Percentiles rank a stretch among this genome's conserved stretches.
These are phyloP conservation scores for Musa beccarii DNA, from an alignment of 176 grass and related monocot genomes.

Conservation along the genomic window DNA sequence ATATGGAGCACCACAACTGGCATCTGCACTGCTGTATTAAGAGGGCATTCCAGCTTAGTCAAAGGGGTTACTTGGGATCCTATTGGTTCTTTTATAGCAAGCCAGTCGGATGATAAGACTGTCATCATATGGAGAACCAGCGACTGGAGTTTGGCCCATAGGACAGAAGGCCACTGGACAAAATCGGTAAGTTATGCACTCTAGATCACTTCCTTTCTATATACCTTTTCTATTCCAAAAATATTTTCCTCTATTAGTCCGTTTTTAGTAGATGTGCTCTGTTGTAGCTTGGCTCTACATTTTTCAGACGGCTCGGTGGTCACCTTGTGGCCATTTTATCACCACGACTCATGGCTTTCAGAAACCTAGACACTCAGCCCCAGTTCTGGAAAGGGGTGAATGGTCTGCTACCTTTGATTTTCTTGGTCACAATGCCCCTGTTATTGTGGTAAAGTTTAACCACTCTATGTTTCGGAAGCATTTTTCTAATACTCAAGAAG, in stretches of 20 bases:
- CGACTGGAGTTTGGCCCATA: slow-evolving; percentile 93
- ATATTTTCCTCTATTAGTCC: slow-evolving; percentile 10
- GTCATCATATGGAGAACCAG: slow-evolving; percentile 97
- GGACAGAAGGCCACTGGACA: slow-evolving; percentile 89
- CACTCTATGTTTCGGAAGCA: slow-evolving; percentile 91
- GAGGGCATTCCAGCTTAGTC: slow-evolving; percentile 92
- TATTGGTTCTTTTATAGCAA: slow-evolving; percentile 94
- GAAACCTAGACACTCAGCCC: slow-evolving; percentile 93
- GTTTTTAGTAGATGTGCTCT: slow-evolving; percentile 23
- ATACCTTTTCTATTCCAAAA: slow-evolving; percentile 12
- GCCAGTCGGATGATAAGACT: slow-evolving; percentile 92
- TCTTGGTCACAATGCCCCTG: slow-evolving; percentile 87
- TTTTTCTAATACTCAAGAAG: slow-evolving; percentile 43
- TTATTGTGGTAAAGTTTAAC: slow-evolving; percentile 95
- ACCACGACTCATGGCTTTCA: slow-evolving; percentile 98
- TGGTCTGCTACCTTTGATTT: slow-evolving; percentile 99
- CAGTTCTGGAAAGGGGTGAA: slow-evolving; percentile 89
- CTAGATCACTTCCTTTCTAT: background rate
- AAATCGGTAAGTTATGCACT: slow-evolving; percentile 65
- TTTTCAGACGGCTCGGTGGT: slow-evolving; percentile 94
- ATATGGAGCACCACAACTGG: slow-evolving; percentile 88
- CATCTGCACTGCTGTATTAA: slow-evolving; percentile 88
- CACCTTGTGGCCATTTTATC: slow-evolving; percentile 95
- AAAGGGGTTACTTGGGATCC: slow-evolving; percentile 99
- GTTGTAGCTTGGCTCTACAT: slow-evolving; percentile 88